phyloP scores from a whole-genome alignment of 148 eudicot genomes.

The Amaranthus hypochondriacus region DNA sequence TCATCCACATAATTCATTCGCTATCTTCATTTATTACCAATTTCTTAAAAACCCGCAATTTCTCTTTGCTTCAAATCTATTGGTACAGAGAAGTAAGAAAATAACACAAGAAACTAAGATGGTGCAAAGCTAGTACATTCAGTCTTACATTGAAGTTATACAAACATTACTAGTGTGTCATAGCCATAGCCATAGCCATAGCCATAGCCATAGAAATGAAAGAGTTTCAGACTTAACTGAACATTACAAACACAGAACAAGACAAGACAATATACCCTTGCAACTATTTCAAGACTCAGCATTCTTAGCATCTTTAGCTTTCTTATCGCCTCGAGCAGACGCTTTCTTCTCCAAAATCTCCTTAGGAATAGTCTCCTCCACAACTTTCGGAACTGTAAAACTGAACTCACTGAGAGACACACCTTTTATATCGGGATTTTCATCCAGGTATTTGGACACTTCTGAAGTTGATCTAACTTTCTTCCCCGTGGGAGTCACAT shows the following conservation, averaged over 20 bases:
- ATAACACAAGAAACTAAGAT: neutral
- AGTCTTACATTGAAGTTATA: conserved; percentile 9
- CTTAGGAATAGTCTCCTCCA: conserved; percentile 52
- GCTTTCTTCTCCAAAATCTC: conserved; percentile 31
- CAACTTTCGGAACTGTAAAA: conserved; percentile 58
- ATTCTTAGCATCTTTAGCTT: conserved; percentile 27
- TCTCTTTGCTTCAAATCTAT: too few species aligned
- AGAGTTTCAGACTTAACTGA: neutral
- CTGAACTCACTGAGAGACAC: conserved; percentile 46
- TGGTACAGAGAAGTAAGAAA: too few species aligned
- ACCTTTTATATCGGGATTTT: conserved; percentile 41
- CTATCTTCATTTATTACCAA: too few species aligned
- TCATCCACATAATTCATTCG: too few species aligned
- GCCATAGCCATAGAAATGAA: neutral
- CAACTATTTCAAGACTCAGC: conserved; percentile 18
- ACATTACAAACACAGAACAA: conserved; percentile 15
- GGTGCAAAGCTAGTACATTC: neutral
- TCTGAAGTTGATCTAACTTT: conserved; percentile 40
- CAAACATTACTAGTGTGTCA: conserved; percentile 5
- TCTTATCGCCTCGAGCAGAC: conserved; percentile 23
- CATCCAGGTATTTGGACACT: conserved; percentile 38
- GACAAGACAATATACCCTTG: neutral
- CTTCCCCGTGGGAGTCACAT: conserved; percentile 52
- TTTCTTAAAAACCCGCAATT: too few species aligned
- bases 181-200: neutral